These are phyloP conservation scores for Xylariomycetidae sp. DNA, from an alignment of 2,329 filamentous ascomycete genomes.

Conservation along the genomic window DNA sequence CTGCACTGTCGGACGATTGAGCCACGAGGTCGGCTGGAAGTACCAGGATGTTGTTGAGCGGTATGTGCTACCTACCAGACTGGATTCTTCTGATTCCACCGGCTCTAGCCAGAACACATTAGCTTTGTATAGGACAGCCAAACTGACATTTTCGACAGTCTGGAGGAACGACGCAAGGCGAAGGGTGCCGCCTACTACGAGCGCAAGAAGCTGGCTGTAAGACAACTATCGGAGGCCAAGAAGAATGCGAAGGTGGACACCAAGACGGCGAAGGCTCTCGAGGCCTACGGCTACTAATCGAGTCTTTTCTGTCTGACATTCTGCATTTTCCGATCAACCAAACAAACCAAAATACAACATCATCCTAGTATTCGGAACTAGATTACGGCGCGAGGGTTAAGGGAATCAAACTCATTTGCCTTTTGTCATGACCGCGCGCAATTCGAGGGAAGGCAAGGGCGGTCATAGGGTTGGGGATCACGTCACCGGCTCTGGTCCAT, in stretches of 20 bases:
- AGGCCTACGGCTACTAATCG: constrained; percentile 82
- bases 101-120: no score
- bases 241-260: constrained; percentile 83
- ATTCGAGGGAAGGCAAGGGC: constrained; percentile 27
- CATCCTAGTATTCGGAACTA: constrained; percentile 29
- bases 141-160: no score
- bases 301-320: constrained; percentile 20
- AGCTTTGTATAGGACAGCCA: no score
- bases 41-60: constrained; percentile 99
- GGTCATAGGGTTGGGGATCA: constrained; percentile 25
- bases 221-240: constrained; percentile 88
- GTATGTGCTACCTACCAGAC: constrained; percentile 53
- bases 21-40: constrained; percentile 99
- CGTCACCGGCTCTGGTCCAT: constrained; percentile 28
- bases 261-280: constrained; percentile 85
- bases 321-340: constrained; percentile 26
- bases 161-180: constrained; percentile 99
- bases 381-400: constrained; percentile 30
- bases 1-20: constrained; percentile 97
- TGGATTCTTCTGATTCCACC: constrained; percentile 5
- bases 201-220: constrained; percentile 95
- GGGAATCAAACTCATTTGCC: constrained; percentile 30
- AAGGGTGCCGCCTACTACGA: constrained; percentile 99
- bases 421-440: constrained; percentile 24
- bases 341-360: constrained; percentile 22